These are phyloP conservation scores for Hypoxylon sp. DNA, from an alignment of 2,329 filamentous ascomycete genomes.

Conservation along the genomic window DNA sequence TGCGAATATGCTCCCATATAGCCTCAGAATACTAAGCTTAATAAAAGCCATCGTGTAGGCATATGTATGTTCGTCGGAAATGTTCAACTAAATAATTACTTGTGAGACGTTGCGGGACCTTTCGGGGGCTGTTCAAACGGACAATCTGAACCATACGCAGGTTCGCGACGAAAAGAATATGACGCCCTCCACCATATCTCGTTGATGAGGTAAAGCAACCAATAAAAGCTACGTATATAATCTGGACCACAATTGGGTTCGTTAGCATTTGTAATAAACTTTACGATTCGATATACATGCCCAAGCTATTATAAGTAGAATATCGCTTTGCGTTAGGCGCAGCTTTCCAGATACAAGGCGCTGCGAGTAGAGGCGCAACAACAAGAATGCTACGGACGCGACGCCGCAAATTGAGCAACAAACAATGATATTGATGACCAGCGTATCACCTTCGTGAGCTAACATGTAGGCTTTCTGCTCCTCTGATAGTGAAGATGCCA, in stretches of 20 bases:
- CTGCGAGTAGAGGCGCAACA: conserved; percentile 12
- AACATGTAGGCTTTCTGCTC: conserved; percentile 8
- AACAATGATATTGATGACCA: neutral
- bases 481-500: neutral
- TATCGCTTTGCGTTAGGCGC: neutral
- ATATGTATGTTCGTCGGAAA: conserved; percentile 11
- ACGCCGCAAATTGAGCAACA: neutral
- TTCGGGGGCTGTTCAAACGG: neutral
- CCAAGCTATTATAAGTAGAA: neutral
- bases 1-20: conserved; percentile 26
- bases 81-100: neutral
- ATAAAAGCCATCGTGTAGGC: conserved; percentile 12
- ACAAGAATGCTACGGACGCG: neutral
- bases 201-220: neutral
- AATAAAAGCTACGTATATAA: conserved; percentile 2
- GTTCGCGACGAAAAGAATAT: conserved; percentile 1
- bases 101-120: neutral
- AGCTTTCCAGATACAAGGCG: conserved; percentile 1
- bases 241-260: neutral
- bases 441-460: conserved; percentile 1
- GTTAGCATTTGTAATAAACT: neutral
- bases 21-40: conserved; percentile 28
- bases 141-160: conserved; percentile 4
- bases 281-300: neutral
- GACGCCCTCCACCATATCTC: conserved; percentile 5